Percentiles rank a stretch among this genome's conserved stretches.
These are phyloP conservation scores for Actinidia arguta DNA, from an alignment of 179 eudicot genomes.

Conservation along the genomic window DNA sequence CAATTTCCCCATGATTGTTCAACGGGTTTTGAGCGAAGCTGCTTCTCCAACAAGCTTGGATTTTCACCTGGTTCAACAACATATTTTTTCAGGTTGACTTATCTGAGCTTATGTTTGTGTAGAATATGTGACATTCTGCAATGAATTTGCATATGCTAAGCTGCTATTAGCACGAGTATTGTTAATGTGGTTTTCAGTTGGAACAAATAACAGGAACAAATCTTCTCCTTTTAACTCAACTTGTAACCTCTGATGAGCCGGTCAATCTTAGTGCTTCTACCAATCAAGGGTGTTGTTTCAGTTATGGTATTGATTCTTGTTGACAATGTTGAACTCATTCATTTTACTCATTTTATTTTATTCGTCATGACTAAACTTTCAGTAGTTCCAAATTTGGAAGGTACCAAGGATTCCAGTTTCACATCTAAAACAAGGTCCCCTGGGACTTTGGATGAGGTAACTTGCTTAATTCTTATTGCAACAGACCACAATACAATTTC, in stretches of 20 bases:
- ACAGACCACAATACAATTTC: background rate
- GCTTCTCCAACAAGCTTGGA: slow-evolving; percentile 64
- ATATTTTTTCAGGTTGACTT: slow-evolving; percentile 54
- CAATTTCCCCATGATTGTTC: slow-evolving; percentile 54
- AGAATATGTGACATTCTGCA: background rate
- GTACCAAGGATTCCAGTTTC: slow-evolving; percentile 35
- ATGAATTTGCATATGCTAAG: background rate
- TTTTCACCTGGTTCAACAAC: slow-evolving; percentile 58
- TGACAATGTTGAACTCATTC: background rate
- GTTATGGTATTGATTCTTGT: slow-evolving; percentile 8
- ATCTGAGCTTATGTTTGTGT: background rate
- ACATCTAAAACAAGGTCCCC: slow-evolving; percentile 46
- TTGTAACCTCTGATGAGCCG: slow-evolving; percentile 51
- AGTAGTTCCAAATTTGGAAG: too few species aligned
- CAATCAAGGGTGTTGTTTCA: slow-evolving; percentile 28
- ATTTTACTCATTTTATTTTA: background rate
- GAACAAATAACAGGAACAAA: slow-evolving; percentile 62
- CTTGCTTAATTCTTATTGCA: slow-evolving; percentile 8
- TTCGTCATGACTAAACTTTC: too few species aligned
- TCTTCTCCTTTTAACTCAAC: slow-evolving; percentile 52
- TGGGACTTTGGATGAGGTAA: slow-evolving; percentile 53
- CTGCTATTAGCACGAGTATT: background rate
- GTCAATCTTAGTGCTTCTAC: slow-evolving; percentile 38
- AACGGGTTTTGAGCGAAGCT: slow-evolving; percentile 43
- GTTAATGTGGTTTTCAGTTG: slow-evolving; percentile 49